A percentile compares a stretch with the other conserved stretches of the same genome.
phyloP scores from a whole-genome alignment of 352 stramenopile species.

The Globisporangium mamillatum region DNA sequence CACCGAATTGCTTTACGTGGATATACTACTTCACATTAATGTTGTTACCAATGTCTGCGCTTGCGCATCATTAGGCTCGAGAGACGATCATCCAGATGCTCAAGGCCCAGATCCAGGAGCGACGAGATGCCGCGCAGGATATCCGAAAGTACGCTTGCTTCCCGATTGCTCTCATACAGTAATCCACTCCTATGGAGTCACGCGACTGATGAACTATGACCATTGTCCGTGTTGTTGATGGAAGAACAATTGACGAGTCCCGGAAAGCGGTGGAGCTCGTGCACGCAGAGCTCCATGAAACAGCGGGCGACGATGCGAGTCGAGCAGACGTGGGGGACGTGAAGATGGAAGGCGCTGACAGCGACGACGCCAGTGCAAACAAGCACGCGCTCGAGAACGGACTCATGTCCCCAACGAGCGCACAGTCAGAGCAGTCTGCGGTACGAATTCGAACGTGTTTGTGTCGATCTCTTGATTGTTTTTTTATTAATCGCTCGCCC shows the following conservation, averaged over 20 bases:
- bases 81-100: conserved; percentile 86
- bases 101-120: conserved; percentile 71
- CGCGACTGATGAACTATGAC: neutral
- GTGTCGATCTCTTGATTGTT: neutral
- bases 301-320: conserved; percentile 32
- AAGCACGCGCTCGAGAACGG: conserved; percentile 16
- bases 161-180: neutral
- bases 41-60: neutral
- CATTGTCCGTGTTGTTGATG: neutral
- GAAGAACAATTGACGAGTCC: conserved; percentile 63
- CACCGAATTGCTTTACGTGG: neutral
- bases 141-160: conserved; percentile 46
- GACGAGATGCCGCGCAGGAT: conserved; percentile 63
- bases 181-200: neutral
- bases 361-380: conserved; percentile 13
- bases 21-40: neutral
- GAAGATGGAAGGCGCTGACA: conserved; percentile 22
- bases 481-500: too few relatives aligned
- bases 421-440: conserved; percentile 43
- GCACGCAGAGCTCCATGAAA: conserved; percentile 58
- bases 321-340: conserved; percentile 26
- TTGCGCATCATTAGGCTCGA: conserved; percentile 26
- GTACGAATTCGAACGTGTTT: conserved; percentile 3
- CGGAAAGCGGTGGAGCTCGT: conserved; percentile 55
- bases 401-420: conserved; percentile 8